Conservation (phyloP, 176 grass and related monocot species). For the Luzula sylvatica region DNA sequence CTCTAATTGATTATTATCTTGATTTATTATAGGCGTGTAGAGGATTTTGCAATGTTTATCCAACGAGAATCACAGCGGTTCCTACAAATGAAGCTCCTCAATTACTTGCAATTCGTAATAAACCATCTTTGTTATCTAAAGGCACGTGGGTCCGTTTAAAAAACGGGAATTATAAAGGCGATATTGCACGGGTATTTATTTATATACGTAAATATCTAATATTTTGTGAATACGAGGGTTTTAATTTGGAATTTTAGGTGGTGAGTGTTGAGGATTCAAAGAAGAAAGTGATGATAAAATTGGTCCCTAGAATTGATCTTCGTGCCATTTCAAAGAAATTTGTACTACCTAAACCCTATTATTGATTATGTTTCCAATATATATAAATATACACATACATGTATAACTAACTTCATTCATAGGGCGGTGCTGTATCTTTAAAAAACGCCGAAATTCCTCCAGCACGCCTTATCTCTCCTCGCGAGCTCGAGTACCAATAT, state of each 20-base stretch:
- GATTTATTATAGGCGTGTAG: conserved; percentile 66
- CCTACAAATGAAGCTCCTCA: conserved; percentile 65
- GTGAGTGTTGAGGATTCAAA: conserved; percentile 45
- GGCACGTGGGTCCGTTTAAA: conserved; percentile 92
- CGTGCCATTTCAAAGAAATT: conserved; percentile 83
- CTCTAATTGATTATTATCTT: conserved; percentile 5
- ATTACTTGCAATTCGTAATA: conserved; percentile 54
- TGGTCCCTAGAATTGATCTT: conserved; percentile 86
- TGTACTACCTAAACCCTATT: conserved; percentile 32
- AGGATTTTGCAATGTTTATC: conserved; percentile 84
- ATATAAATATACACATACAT: no score
- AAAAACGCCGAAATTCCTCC: conserved; percentile 62
- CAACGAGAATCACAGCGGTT: conserved; percentile 57
- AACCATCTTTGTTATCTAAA: conserved; percentile 54
- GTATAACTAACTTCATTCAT: not conserved
- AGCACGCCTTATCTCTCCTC: conserved; percentile 66
- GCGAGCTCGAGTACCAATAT: conserved; percentile 75
- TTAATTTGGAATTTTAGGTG: conserved; percentile 44
- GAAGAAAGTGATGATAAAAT: conserved; percentile 74
- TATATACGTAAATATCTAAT: not conserved
- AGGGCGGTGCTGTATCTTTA: conserved; percentile 89
- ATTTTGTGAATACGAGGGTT: conserved; percentile 15
- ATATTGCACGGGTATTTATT: conserved; percentile 62
- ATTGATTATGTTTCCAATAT: not conserved
- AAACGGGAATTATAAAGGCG: conserved; percentile 93